Conservation (phyloP, 371 early-diverging fungal genomes). For the Conidiobolus incongruus region DNA sequence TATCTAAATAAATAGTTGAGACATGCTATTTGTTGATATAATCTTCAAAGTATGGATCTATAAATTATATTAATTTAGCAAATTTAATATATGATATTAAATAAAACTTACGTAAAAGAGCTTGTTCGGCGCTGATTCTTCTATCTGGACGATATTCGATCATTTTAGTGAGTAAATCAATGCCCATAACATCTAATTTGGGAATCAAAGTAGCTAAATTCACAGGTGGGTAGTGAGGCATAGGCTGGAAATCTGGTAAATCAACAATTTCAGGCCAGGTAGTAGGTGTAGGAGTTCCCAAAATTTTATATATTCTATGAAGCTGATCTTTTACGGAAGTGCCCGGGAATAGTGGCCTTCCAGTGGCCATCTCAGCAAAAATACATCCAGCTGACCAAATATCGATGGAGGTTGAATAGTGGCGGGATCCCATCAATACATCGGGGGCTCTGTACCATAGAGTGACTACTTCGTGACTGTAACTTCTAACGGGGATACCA, state of each 20-base stretch:
- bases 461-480: constrained; percentile 83
- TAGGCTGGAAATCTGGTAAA: constrained; percentile 72
- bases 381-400: constrained; percentile 95
- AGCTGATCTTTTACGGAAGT: constrained; percentile 75
- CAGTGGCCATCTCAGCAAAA: constrained; percentile 82
- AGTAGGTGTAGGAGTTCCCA: constrained; percentile 77
- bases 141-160: too few species aligned
- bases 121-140: too few species aligned
- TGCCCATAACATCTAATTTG: constrained; percentile 53
- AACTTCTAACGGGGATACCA: constrained; percentile 49
- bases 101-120: too few species aligned
- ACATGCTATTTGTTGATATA: too few species aligned
- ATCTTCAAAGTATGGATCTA: too few species aligned
- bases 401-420: constrained; percentile 84
- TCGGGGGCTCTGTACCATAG: constrained; percentile 97
- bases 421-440: constrained; percentile 68
- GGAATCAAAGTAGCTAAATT: constrained; percentile 49
- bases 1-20: too few species aligned
- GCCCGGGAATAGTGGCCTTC: constrained; percentile 93
- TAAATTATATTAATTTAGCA: too few species aligned
- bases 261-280: constrained; percentile 83
- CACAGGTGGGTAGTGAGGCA: constrained; percentile 43
- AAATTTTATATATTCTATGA: constrained; percentile 63
- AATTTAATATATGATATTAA: too few species aligned
- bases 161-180: constrained; percentile 33